Conservation (phyloP, 108 stramenopile genomes). For the Conticribra guillardii region DNA sequence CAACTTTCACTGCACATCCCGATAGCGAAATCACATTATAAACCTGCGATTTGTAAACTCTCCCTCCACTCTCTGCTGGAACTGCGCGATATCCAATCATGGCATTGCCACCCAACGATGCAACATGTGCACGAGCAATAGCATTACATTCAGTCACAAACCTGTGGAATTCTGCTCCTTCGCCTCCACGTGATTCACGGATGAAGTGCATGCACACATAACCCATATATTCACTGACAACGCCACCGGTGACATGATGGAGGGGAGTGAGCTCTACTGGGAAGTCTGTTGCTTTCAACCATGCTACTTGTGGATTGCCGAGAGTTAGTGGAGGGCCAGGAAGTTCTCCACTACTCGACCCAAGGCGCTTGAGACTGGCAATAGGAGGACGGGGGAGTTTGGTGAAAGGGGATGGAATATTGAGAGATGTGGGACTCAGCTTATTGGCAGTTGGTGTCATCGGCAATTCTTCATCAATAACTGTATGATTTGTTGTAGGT, state of each 20-base stretch:
- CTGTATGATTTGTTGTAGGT: neutral
- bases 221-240: constrained; percentile 82
- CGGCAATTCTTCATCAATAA: neutral
- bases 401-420: constrained; percentile 17
- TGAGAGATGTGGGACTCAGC: constrained; percentile 4
- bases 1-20: constrained; percentile 70
- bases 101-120: constrained; percentile 89
- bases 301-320: constrained; percentile 15
- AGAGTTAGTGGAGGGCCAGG: constrained; percentile 8
- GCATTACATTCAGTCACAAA: constrained; percentile 93
- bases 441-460: neutral
- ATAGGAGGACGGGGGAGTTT: constrained; percentile 35
- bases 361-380: constrained; percentile 2
- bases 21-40: constrained; percentile 87
- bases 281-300: constrained; percentile 62
- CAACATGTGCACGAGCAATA: constrained; percentile 89
- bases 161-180: constrained; percentile 84
- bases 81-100: constrained; percentile 88
- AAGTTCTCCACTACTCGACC: neutral
- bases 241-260: constrained; percentile 70
- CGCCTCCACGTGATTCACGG: constrained; percentile 81
- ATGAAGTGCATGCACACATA: constrained; percentile 90
- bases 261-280: constrained; percentile 85
- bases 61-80: constrained; percentile 87
- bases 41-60: constrained; percentile 87